These are phyloP conservation scores for Solanum chilense DNA, from an alignment of 257 asterid species.

Conservation along the genomic window DNA sequence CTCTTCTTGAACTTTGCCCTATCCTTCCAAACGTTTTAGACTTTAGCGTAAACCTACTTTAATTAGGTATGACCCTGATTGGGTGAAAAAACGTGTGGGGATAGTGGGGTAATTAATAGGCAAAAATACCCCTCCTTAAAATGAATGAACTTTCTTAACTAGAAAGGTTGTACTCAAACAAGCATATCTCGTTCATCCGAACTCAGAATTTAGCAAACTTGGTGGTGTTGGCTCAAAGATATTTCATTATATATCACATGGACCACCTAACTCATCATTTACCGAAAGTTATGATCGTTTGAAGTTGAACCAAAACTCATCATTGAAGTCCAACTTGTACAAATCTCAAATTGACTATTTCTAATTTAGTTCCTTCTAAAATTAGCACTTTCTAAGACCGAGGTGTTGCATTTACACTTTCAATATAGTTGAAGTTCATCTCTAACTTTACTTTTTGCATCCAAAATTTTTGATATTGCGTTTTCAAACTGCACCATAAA, in stretches of 20 bases:
- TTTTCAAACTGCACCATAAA: background rate
- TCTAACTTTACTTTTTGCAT: background rate
- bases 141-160: background rate
- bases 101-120: background rate
- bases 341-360: background rate
- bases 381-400: background rate
- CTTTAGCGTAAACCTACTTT: background rate
- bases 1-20: background rate
- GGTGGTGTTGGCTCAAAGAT: background rate
- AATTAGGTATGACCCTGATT: background rate
- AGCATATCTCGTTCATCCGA: background rate
- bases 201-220: background rate
- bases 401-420: background rate
- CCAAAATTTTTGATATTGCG: no score
- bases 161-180: background rate
- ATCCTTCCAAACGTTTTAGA: background rate
- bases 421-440: background rate
- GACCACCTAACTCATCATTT: background rate
- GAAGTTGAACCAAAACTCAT: background rate
- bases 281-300: no score
- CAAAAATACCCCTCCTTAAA: background rate
- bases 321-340: background rate
- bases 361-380: background rate
- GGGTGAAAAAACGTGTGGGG: background rate
- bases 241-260: background rate